Base-by-base conservation (phyloP, 371 early-diverging fungal species). In the Basidiobolus meristosporus region DNA sequence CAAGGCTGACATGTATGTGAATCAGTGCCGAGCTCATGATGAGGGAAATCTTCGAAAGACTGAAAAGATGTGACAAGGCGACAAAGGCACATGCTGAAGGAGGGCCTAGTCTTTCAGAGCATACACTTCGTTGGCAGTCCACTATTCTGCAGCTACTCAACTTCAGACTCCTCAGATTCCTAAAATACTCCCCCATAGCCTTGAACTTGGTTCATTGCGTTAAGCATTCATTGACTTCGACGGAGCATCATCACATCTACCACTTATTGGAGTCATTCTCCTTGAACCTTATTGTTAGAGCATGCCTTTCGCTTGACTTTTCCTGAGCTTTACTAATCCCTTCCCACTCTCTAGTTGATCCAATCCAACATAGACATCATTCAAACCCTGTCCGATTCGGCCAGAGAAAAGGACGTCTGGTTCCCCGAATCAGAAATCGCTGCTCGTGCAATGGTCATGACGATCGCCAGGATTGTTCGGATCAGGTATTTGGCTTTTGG, bases 341-440 rank as follows among this genome's bases (percentile, higher is more conserved):
- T 15, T 15, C 9, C 39, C 28, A 33, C 3, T 30, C 17, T 37
- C 6, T 52, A 65, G 67, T 55, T 65, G 28, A 63, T 70, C 48
- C 75, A 75, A 49, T 59, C 60, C 18, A 68, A 71, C 39, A 65
- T 62, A 19, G 72, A 72, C 37, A 44, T 75, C 12, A 40, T 75
- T 26, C 54, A 65, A 21, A 68, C 73, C 0, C 42, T 75, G 15
- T 68, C 65, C 35, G 75, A 72, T 39, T 60, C 63, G 7, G 65
- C 62, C 29, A 56, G 75, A 5, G 75, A 75, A 15, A 65, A 65
- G 16, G 59, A 60, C 0, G 65, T 60, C 18, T 73, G 71, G 74
- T 77, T 77, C 50, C 63, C 63, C 7, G 77, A 73, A 43, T 72
- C 73, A 0, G 77, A 77, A 45, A 62, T 66, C 35, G 54, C 73